These are phyloP conservation scores for Mycena galericulata DNA, from an alignment of 768 basidiomycete species.

Conservation along the genomic window DNA sequence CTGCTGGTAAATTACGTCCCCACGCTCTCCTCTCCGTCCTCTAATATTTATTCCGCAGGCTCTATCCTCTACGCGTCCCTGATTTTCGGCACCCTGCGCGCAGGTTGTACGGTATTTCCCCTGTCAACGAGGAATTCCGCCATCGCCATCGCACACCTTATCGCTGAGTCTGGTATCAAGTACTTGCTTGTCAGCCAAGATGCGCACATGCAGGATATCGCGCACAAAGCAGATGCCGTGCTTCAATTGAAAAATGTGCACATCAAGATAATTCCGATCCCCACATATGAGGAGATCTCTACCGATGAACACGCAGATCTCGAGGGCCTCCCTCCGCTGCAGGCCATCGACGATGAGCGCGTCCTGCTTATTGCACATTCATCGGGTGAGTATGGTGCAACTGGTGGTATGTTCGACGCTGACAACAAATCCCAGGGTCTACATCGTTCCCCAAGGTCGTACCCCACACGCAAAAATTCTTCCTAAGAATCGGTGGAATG, in stretches of 20 bases:
- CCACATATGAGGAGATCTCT: not conserved
- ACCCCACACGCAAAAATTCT: slow-evolving; percentile 9
- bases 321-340: slow-evolving; percentile 10
- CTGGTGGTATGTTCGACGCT: not conserved
- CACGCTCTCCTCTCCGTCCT: not conserved
- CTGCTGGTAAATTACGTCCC: slow-evolving; percentile 8
- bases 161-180: slow-evolving; percentile 14
- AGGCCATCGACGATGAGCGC: slow-evolving; percentile 1
- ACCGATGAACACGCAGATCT: not conserved
- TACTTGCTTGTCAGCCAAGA: slow-evolving; percentile 14
- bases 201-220: slow-evolving; percentile 13
- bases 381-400: slow-evolving; percentile 7
- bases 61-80: slow-evolving; percentile 12
- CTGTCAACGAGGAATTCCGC: slow-evolving; percentile 19
- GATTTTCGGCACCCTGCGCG: slow-evolving; percentile 9
- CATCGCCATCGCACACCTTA: slow-evolving; percentile 12
- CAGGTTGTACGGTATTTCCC: slow-evolving; percentile 17
- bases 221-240: not conserved
- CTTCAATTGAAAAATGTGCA: not conserved
- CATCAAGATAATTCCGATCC: slow-evolving; percentile 5
- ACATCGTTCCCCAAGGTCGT: slow-evolving; percentile 21
- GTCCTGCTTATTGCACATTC: slow-evolving; percentile 19
- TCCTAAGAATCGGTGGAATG: not conserved
- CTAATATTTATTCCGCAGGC: not conserved
- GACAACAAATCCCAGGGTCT: not conserved